Conservation (phyloP, 2,329 filamentous ascomycete genomes). For the Neofusicoccum parvum region DNA sequence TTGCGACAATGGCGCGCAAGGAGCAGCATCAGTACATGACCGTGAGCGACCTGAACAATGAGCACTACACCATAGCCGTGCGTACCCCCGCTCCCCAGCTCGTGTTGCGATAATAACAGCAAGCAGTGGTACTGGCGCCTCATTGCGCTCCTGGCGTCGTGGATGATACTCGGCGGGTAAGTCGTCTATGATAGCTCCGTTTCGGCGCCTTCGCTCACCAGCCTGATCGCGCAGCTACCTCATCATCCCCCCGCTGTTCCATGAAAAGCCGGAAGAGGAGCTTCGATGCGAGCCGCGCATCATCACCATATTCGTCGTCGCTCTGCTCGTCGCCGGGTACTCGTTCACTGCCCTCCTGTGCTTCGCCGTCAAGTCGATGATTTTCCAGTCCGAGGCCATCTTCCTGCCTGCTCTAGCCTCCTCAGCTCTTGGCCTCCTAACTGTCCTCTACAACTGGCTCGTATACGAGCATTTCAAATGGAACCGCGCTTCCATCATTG, state of each 20-base stretch:
- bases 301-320: conserved; percentile 49
- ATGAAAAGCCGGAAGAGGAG: conserved; percentile 33
- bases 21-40: conserved; percentile 20
- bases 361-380: conserved; percentile 48
- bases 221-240: conserved; percentile 44
- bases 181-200: conserved; percentile 24
- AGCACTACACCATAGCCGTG: conserved; percentile 21
- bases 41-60: conserved; percentile 19
- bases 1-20: conserved; percentile 1
- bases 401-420: conserved; percentile 49
- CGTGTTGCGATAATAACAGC: not conserved
- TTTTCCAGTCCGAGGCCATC: conserved; percentile 52
- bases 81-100: not conserved
- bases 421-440: conserved; percentile 50
- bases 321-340: conserved; percentile 51
- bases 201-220: conserved; percentile 24
- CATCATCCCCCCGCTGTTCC: conserved; percentile 52
- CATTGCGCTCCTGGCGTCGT: conserved; percentile 45
- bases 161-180: conserved; percentile 53
- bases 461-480: conserved; percentile 45
- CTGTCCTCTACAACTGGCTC: conserved; percentile 51
- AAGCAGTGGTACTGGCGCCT: conserved; percentile 52
- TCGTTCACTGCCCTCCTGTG: conserved; percentile 51
- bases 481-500: conserved; percentile 47
- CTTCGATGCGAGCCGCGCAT: conserved; percentile 44